These are phyloP conservation scores for Penicillium taxi DNA, from an alignment of 495 filamentous ascomycete genomes.

Conservation along the genomic window DNA sequence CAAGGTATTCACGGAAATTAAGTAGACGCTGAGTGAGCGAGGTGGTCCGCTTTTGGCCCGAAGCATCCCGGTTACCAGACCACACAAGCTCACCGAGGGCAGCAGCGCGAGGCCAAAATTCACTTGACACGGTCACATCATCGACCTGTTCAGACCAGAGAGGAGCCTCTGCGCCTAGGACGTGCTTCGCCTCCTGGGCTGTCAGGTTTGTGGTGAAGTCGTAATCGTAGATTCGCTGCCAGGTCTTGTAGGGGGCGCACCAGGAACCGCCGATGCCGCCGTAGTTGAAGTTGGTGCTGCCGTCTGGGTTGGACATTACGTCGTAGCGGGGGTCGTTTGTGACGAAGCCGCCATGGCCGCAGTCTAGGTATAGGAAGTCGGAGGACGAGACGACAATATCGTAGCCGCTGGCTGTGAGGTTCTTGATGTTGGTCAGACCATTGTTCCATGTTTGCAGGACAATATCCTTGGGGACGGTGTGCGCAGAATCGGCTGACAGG, in stretches of 20 bases:
- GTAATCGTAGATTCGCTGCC: conserved; percentile 55
- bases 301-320: conserved; percentile 39
- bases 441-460: conserved; percentile 51
- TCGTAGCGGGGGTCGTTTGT: conserved; percentile 49
- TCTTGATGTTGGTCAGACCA: conserved; percentile 43
- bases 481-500: conserved; percentile 33
- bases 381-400: conserved; percentile 47
- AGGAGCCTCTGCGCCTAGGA: conserved; percentile 44
- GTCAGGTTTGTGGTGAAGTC: conserved; percentile 48
- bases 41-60: conserved; percentile 43
- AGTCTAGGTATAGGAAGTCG: conserved; percentile 52
- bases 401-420: conserved; percentile 44
- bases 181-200: conserved; percentile 31
- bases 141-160: conserved; percentile 51
- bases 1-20: conserved; percentile 51
- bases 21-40: conserved; percentile 46
- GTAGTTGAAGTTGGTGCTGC: conserved; percentile 45
- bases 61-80: conserved; percentile 44
- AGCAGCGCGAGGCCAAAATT: conserved; percentile 50
- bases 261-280: conserved; percentile 46
- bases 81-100: conserved; percentile 47
- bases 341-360: conserved; percentile 46
- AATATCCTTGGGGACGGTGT: conserved; percentile 42
- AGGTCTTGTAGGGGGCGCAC: conserved; percentile 54
- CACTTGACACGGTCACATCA: conserved; percentile 38